Conservation (phyloP, 2,329 filamentous ascomycete genomes). For the Cladophialophora exuberans region DNA sequence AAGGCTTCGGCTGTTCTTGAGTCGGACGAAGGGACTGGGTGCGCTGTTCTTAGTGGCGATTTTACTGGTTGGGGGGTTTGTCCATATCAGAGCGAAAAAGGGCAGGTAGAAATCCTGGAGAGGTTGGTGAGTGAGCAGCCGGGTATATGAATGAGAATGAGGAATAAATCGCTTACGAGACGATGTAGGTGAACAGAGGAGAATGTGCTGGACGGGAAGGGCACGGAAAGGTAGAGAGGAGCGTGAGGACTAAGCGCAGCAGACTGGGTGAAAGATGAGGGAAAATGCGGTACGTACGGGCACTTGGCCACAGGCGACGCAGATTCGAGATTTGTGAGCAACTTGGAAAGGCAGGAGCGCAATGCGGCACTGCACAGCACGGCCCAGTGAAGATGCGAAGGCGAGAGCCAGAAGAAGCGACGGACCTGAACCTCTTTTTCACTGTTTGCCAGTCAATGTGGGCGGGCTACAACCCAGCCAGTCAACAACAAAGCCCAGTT, state of each 20-base stretch:
- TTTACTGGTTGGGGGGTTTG: not conserved
- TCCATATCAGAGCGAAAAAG: not conserved
- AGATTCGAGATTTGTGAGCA: slow-evolving; percentile 13
- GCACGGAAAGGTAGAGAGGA: slow-evolving; percentile 3
- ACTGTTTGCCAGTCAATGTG: slow-evolving; percentile 1
- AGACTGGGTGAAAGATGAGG: slow-evolving; percentile 16
- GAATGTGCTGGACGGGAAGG: slow-evolving; percentile 18
- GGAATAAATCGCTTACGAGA: slow-evolving; percentile 24
- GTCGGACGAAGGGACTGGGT: not conserved
- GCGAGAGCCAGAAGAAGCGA: not conserved
- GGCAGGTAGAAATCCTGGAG: slow-evolving; percentile 1
- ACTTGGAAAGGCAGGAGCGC: not conserved
- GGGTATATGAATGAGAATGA: slow-evolving; percentile 6
- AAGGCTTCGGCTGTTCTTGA: not conserved
- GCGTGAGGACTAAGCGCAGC: slow-evolving; percentile 9
- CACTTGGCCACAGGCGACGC: slow-evolving; percentile 2
- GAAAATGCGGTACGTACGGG: slow-evolving; percentile 7
- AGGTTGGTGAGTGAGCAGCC: slow-evolving; percentile 5
- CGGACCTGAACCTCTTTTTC: not conserved
- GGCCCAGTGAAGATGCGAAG: slow-evolving; percentile 10
- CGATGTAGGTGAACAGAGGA: slow-evolving; percentile 10
- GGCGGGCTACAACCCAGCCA: not conserved
- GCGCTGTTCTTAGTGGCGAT: slow-evolving; percentile 20
- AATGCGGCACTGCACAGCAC: not conserved
- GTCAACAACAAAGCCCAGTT: slow-evolving; percentile 5